phyloP scores from a whole-genome alignment of 495 filamentous ascomycete species.

The Cryomyces minteri region DNA sequence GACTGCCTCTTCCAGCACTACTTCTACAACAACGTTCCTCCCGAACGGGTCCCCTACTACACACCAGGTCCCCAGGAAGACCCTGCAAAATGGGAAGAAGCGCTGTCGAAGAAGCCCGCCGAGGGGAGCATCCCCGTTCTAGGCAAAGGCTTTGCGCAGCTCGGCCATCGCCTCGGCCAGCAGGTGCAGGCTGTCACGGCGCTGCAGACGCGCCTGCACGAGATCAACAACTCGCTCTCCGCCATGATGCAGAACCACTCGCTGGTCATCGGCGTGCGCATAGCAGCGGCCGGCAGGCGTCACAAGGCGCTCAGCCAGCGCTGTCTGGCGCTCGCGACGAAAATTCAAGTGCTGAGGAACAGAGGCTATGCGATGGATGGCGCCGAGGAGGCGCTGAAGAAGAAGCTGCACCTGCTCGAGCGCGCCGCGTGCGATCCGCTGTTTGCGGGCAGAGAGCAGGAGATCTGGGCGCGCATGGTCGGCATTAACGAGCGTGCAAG shows the following conservation, averaged over 20 bases:
- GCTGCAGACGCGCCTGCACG: conserved; percentile 68
- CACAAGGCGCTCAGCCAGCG: conserved; percentile 67
- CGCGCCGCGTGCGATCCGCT: conserved; percentile 64
- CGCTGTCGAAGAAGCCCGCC: conserved; percentile 63
- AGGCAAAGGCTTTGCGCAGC: conserved; percentile 44
- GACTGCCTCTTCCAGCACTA: conserved; percentile 74
- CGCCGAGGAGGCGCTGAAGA: conserved; percentile 79
- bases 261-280: conserved; percentile 57
- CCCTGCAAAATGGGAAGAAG: conserved; percentile 81
- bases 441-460: conserved; percentile 66
- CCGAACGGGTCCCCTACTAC: conserved; percentile 65
- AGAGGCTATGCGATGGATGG: conserved; percentile 81
- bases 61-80: conserved; percentile 60
- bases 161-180: conserved; percentile 59
- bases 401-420: conserved; percentile 62
- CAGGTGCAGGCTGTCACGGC: conserved; percentile 55
- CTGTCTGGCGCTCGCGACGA: conserved; percentile 67
- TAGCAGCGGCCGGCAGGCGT: conserved; percentile 60
- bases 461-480: conserved; percentile 92
- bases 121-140: conserved; percentile 60
- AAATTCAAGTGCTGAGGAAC: conserved; percentile 82
- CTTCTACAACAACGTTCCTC: conserved; percentile 81
- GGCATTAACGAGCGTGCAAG: conserved; percentile 64
- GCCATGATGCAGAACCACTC: conserved; percentile 67
- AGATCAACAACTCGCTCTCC: conserved; percentile 74